A percentile compares a stretch with the other conserved stretches of the same genome.
Conservation (phyloP, 495 filamentous ascomycete species). For the Pyronema domesticum region DNA sequence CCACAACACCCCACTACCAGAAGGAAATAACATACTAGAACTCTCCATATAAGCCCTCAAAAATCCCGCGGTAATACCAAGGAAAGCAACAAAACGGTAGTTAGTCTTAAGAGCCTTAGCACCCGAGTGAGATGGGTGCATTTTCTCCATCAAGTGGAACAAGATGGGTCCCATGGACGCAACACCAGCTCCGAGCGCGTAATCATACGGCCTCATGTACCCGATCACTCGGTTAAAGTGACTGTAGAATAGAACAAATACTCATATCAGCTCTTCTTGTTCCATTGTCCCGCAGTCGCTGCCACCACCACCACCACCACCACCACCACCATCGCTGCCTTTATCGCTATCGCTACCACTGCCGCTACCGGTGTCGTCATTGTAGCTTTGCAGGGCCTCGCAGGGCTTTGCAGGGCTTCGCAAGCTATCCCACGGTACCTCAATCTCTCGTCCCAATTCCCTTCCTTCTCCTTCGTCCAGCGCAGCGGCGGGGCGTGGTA, state of each 20-base stretch:
- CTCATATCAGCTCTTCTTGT: conserved; percentile 5
- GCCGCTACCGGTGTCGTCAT: too few relatives aligned
- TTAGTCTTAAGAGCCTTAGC: conserved; percentile 58
- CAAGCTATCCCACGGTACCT: background rate
- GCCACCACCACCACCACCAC: background rate
- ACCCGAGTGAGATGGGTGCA: conserved; percentile 57
- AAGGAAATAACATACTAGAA: conserved; percentile 32
- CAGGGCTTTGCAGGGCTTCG: background rate
- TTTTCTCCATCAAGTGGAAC: conserved; percentile 60
- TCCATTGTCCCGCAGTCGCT: conserved; percentile 15
- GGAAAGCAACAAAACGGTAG: conserved; percentile 57
- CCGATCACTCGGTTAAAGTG: conserved; percentile 74
- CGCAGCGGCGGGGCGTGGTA: background rate
- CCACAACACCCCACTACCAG: background rate
- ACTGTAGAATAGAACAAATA: too few relatives aligned
- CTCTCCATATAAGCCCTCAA: conserved; percentile 63
- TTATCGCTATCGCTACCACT: too few relatives aligned
- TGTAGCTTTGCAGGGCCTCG: too few relatives aligned
- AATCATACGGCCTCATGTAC: conserved; percentile 76
- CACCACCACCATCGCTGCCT: too few relatives aligned
- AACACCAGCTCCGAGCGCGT: conserved; percentile 45
- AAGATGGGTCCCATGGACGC: conserved; percentile 50
- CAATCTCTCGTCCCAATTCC: too few relatives aligned
- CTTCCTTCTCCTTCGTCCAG: too few relatives aligned
- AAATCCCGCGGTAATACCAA: conserved; percentile 59